phyloP scores from a whole-genome alignment of 2,329 filamentous ascomycete species.

The Cercospora sesami region DNA sequence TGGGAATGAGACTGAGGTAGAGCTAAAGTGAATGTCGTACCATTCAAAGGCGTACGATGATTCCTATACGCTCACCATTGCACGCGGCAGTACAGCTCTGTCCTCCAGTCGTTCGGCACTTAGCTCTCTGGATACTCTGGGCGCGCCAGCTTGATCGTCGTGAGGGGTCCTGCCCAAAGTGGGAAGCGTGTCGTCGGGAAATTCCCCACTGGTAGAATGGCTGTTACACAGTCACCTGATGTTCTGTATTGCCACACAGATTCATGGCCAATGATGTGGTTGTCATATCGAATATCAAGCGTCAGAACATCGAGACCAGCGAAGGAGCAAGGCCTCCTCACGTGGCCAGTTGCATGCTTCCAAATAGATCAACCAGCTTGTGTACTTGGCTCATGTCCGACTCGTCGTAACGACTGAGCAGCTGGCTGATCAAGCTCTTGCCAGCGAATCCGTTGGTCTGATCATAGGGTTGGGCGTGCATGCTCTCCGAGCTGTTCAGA shows the following conservation, averaged over 20 bases:
- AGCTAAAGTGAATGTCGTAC: neutral
- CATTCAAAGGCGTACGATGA: neutral
- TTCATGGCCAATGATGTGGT: neutral
- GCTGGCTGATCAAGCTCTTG: neutral
- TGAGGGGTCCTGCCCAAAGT: slow-evolving; percentile 5
- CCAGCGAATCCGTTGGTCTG: neutral
- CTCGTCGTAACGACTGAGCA: slow-evolving; percentile 9
- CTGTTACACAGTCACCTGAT: slow-evolving; percentile 3
- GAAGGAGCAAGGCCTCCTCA: neutral
- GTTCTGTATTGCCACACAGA: neutral
- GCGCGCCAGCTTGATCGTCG: neutral
- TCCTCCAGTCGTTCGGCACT: neutral
- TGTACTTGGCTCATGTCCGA: slow-evolving; percentile 11
- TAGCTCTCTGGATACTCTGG: neutral
- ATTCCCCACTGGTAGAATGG: slow-evolving; percentile 1
- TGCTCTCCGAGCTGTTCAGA: slow-evolving; percentile 4
- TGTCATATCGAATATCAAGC: neutral
- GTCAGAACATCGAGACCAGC: neutral
- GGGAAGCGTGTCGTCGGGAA: slow-evolving; percentile 3
- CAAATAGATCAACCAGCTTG: slow-evolving; percentile 10
- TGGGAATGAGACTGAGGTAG: neutral
- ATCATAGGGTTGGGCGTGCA: neutral
- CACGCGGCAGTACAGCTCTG: neutral
- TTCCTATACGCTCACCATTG: slow-evolving; percentile 5
- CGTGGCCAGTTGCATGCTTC: neutral